Percentiles rank a stretch among this genome's conserved stretches.
Evolutionary conservation across 1,284 basidiomycete species (phyloP).

Genomic region (Puccinia novopanici): DNA sequence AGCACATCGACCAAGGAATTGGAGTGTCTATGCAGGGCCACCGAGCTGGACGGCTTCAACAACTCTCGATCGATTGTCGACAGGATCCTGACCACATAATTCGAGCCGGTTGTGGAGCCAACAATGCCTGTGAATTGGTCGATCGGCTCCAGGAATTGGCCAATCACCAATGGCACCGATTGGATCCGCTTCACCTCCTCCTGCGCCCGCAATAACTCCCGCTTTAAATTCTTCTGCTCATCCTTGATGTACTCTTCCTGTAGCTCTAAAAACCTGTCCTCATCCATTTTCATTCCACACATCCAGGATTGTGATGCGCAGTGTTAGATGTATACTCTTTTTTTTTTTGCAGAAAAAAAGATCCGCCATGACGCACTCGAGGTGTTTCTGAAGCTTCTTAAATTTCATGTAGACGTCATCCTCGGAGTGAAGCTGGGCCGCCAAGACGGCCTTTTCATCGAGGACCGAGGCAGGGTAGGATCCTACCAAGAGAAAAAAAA

Average conservation of each 20-base stretch:
- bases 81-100: constrained; percentile 96
- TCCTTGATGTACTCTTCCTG: constrained; percentile 93
- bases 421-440: constrained; percentile 62
- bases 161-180: constrained; percentile 98
- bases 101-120: constrained; percentile 94
- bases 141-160: constrained; percentile 98
- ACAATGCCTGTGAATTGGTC: constrained; percentile 98
- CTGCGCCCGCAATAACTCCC: constrained; percentile 95
- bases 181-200: constrained; percentile 99
- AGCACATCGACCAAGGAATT: constrained; percentile 98
- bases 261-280: constrained; percentile 72
- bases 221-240: constrained; percentile 95
- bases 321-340: too few species aligned
- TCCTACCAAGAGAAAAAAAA: constrained; percentile 65
- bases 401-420: constrained; percentile 93
- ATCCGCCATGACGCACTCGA: constrained; percentile 63
- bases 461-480: constrained; percentile 84
- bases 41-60: constrained; percentile 93
- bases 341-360: background rate
- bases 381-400: constrained; percentile 87
- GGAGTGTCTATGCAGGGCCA: constrained; percentile 96
- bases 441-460: constrained; percentile 71
- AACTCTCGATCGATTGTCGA: constrained; percentile 96
- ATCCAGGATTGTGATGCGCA: too few species aligned
- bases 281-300: background rate